Conservation (phyloP, 2,329 filamentous ascomycete genomes). For the Phyllosticta ampelicida region DNA sequence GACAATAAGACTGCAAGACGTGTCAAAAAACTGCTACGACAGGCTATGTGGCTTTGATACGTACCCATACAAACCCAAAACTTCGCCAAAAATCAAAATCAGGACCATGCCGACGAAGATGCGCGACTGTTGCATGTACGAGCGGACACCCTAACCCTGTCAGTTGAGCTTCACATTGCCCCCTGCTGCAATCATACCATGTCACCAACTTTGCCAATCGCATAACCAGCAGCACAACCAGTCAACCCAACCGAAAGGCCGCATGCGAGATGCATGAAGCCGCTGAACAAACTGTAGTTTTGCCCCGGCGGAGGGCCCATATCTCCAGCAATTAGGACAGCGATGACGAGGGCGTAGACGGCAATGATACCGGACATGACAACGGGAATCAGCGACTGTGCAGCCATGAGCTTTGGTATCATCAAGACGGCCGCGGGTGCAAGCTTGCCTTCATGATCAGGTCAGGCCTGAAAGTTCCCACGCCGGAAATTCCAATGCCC, state of each 20-base stretch:
- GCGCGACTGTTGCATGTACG: conserved; percentile 91
- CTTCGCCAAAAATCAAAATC: conserved; percentile 97
- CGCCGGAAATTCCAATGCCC: conserved; percentile 76
- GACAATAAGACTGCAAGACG: conserved; percentile 62
- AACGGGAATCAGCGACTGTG: conserved; percentile 69
- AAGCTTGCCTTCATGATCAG: conserved; percentile 74
- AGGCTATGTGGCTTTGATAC: conserved; percentile 18
- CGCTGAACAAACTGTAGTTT: conserved; percentile 77
- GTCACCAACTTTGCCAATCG: conserved; percentile 92
- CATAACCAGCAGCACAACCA: conserved; percentile 37
- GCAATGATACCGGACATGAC: conserved; percentile 99
- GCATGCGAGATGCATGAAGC: conserved; percentile 87
- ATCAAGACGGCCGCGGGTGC: conserved; percentile 9
- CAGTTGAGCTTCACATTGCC: background rate
- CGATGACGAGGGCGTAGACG: conserved; percentile 93
- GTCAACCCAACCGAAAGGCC: conserved; percentile 62
- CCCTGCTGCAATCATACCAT: conserved; percentile 43
- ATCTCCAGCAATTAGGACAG: conserved; percentile 89
- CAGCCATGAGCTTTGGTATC: background rate
- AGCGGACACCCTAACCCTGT: conserved; percentile 57
- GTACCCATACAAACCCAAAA: conserved; percentile 91
- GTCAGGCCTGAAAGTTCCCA: conserved; percentile 75
- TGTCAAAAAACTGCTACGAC: conserved; percentile 10
- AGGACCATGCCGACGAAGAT: conserved; percentile 98
- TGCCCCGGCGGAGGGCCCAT: conserved; percentile 58